Evolutionary conservation across 306 rosid species (phyloP).

Genomic region (Castanea mollissima): DNA sequence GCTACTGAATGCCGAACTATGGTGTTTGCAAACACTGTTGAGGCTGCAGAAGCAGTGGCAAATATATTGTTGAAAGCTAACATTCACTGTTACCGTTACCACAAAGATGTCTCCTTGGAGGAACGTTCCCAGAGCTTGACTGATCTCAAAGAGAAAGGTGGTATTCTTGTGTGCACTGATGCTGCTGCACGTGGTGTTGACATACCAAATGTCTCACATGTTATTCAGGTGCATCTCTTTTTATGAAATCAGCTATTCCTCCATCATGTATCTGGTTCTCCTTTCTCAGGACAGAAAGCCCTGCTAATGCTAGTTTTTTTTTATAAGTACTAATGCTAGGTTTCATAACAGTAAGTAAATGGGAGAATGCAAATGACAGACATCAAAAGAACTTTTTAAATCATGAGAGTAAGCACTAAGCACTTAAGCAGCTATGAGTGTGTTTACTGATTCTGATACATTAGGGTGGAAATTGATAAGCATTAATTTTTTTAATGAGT

Average conservation of each 20-base stretch:
- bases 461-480: not conserved
- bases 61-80: conserved; percentile 58
- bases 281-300: not conserved
- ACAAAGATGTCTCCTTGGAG: conserved; percentile 83
- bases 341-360: not conserved
- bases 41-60: conserved; percentile 89
- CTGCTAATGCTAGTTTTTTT: not conserved
- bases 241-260: not conserved
- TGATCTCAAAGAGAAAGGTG: conserved; percentile 80
- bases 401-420: not conserved
- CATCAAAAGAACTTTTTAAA: not conserved
- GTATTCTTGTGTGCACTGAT: conserved; percentile 93
- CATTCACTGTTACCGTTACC: conserved; percentile 78
- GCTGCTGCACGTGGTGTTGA: conserved; percentile 97
- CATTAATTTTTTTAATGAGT: not conserved
- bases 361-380: not conserved
- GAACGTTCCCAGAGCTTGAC: conserved; percentile 68
- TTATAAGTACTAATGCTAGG: not conserved
- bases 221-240: conserved; percentile 70
- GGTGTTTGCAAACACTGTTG: conserved; percentile 95
- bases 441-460: not conserved
- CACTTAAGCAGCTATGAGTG: not conserved
- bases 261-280: not conserved
- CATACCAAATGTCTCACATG: conserved; percentile 83
- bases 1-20: conserved; percentile 65